Conservation (phyloP, 352 stramenopile genomes). For the Globisporangium emineosum region DNA sequence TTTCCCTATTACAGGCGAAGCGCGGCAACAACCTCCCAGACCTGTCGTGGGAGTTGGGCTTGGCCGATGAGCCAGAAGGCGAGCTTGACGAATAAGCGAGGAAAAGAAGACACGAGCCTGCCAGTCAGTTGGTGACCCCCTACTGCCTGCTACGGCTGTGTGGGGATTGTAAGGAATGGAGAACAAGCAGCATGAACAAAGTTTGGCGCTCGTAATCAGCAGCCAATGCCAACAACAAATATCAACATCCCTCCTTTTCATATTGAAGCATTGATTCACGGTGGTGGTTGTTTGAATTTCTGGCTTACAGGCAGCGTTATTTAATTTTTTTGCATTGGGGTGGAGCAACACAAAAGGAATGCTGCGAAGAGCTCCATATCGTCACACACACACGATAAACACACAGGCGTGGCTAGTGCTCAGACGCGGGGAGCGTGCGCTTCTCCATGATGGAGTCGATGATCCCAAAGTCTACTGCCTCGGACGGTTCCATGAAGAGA, state of each 20-base stretch:
- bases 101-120: conserved; percentile 8
- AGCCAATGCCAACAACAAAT: background rate
- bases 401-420: conserved; percentile 7
- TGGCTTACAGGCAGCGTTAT: too few species aligned
- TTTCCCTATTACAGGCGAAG: conserved; percentile 40
- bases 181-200: background rate
- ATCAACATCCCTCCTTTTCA: background rate
- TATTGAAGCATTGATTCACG: background rate
- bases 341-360: too few species aligned
- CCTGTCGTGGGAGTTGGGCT: conserved; percentile 79
- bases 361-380: background rate
- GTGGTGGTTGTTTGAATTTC: background rate
- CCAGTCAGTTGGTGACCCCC: background rate
- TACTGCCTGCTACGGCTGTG: background rate
- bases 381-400: background rate
- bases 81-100: conserved; percentile 76
- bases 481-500: conserved; percentile 79
- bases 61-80: conserved; percentile 70
- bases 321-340: too few species aligned
- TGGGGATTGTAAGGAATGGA: background rate
- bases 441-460: conserved; percentile 82
- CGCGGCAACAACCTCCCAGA: conserved; percentile 73
- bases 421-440: conserved; percentile 25
- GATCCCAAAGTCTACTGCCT: conserved; percentile 78
- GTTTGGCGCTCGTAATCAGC: conserved; percentile 6